phyloP scores from a whole-genome alignment of 768 basidiomycete genomes.

The Sutorius australiensis region DNA sequence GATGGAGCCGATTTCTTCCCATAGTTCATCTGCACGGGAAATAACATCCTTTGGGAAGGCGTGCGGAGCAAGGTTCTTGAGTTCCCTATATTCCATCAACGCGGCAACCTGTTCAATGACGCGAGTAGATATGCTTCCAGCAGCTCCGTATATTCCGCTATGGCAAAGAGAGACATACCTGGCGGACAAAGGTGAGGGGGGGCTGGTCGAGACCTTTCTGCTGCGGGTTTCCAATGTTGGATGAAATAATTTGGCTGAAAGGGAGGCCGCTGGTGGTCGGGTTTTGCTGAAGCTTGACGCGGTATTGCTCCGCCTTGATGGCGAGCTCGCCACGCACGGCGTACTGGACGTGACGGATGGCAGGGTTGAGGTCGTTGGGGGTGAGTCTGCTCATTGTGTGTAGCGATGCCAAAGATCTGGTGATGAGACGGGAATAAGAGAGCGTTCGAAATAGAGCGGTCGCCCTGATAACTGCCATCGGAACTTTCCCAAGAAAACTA shows the following conservation, averaged over 20 bases:
- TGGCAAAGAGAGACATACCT: conserved; percentile 48
- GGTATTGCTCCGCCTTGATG: conserved; percentile 84
- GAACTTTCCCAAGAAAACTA: neutral
- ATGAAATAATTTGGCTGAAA: conserved; percentile 85
- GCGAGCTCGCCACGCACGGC: conserved; percentile 97
- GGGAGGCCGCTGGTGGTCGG: conserved; percentile 53
- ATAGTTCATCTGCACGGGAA: conserved; percentile 76
- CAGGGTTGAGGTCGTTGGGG: conserved; percentile 72
- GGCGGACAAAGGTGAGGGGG: conserved; percentile 87
- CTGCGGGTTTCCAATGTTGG: conserved; percentile 98
- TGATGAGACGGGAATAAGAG: neutral
- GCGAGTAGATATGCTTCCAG: neutral
- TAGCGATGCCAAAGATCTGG: conserved; percentile 2
- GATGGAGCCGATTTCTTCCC: conserved; percentile 81
- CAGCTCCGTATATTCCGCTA: neutral
- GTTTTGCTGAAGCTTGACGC: conserved; percentile 61
- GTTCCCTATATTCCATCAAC: conserved; percentile 85
- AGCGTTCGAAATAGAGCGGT: conserved; percentile 3
- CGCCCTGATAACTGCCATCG: conserved; percentile 10
- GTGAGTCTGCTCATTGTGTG: conserved; percentile 56
- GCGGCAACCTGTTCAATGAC: conserved; percentile 65
- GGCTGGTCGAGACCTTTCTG: conserved; percentile 92
- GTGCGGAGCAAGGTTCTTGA: conserved; percentile 69
- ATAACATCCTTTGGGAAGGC: conserved; percentile 86
- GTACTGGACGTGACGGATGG: conserved; percentile 86